Base-by-base conservation (phyloP, 1,284 basidiomycete species). In the Cryptococcus sp. region DNA sequence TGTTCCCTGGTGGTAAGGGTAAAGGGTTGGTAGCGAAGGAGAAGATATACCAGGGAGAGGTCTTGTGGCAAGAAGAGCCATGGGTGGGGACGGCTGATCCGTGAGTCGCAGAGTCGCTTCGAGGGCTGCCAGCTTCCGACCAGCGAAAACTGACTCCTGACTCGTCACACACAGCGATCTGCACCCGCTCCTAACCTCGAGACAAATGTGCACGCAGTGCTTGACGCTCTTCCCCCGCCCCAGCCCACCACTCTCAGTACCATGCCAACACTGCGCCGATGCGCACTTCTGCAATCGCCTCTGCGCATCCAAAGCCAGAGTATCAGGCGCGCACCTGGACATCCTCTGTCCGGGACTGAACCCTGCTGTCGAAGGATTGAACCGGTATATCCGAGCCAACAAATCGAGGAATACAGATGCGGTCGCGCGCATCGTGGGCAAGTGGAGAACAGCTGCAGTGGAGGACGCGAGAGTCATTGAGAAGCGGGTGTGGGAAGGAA, bases 11-110 rank as follows among this genome's bases (percentile, higher is more conserved):
- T 54, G 79, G 82, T 60, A 91, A 88, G 70, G 91, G 91, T 10
- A 93, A 94, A 69, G 92, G 92, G 0, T 80, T 94, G 30, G 84
- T 93, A 0, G 89, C 90, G 1, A 84, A 78, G 25, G 83, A 85
- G 54, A 80, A 82, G 49, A 87, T 93, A 57, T 76, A 79, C 13
- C 82, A 85, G 66, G 90, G 88, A 0, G 89, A 93, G 62, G 79
- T 85, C 10, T 70, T 94, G 5, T 94, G 91, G 88, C 88, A 86
- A 60, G 91, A 94, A 72, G 77, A 80, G 19, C 80, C 81, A 1
- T 82, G 79, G 70, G 67, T 81, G 19, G 74, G 60, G 47, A 73
- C 61, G 58, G 68, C 75, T 15, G 68, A 69, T 55, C 75, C 61
- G 78, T 79, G 49, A 67, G 79, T 63, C 19, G 23, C 7, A 20